These are phyloP conservation scores for Blastobotrys parvus DNA, from an alignment of 805 yeast species.

Conservation along the genomic window DNA sequence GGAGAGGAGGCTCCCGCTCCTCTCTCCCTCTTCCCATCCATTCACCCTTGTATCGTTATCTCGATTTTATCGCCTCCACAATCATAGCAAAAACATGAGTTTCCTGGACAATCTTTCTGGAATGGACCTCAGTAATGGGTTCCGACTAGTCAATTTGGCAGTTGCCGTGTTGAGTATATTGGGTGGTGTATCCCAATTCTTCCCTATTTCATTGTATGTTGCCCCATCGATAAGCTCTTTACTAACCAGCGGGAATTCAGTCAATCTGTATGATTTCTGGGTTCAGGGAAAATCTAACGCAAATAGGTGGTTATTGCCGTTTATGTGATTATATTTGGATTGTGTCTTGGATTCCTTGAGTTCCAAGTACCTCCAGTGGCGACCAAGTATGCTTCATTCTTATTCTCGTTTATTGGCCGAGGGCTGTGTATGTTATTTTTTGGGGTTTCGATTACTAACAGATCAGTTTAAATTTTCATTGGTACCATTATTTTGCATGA, in stretches of 20 bases:
- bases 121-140: conserved; percentile 23
- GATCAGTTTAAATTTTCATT: conserved; percentile 36
- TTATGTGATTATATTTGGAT: conserved; percentile 26
- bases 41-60: too few species aligned
- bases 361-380: conserved; percentile 45
- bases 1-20: too few species aligned
- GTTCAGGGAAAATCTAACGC: not conserved
- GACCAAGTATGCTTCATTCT: conserved; percentile 41
- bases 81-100: not conserved
- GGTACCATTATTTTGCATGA: conserved; percentile 44
- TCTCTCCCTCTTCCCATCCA: too few species aligned
- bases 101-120: not conserved
- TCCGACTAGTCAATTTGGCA: conserved; percentile 26
- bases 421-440: conserved; percentile 45
- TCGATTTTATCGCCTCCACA: not conserved
- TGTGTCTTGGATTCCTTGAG: conserved; percentile 29
- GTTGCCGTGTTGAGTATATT: conserved; percentile 23
- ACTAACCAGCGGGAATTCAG: conserved; percentile 8
- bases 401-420: conserved; percentile 62
- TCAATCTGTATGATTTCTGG: conserved; percentile 18
- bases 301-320: conserved; percentile 23
- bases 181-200: conserved; percentile 27
- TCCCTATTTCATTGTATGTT: conserved; percentile 23
- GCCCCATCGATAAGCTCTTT: too few species aligned
- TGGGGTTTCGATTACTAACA: not conserved